Evolutionary conservation across 2,329 filamentous ascomycete species (phyloP).

Genomic region (Aschersonia sp.): DNA sequence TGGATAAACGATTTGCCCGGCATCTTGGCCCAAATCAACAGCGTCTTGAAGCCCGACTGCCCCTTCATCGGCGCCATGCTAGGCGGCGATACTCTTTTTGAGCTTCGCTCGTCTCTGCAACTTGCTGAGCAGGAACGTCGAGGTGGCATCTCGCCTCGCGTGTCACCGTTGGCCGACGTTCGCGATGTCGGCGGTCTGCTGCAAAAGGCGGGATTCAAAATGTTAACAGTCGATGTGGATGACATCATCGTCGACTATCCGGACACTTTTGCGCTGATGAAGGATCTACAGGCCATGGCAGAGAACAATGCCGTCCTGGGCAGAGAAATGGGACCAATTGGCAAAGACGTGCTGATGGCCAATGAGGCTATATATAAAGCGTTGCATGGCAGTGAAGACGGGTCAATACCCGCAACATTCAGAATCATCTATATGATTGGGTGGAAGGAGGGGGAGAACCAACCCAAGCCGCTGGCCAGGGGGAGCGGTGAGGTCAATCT

Average conservation of each 20-base stretch:
- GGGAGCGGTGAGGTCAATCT: conserved; percentile 80
- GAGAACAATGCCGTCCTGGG: conserved; percentile 81
- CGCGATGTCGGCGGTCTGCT: conserved; percentile 80
- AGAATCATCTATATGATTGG: conserved; percentile 97
- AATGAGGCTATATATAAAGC: conserved; percentile 78
- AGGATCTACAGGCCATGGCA: conserved; percentile 90
- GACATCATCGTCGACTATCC: conserved; percentile 95
- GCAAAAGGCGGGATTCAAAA: conserved; percentile 79
- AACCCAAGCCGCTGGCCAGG: conserved; percentile 65
- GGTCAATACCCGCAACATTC: conserved; percentile 75
- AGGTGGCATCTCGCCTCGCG: conserved; percentile 82
- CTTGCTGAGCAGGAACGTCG: conserved; percentile 79
- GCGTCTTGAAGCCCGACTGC: conserved; percentile 72
- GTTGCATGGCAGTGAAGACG: conserved; percentile 72
- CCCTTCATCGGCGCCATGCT: conserved; percentile 96
- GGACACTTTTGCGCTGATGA: conserved; percentile 78
- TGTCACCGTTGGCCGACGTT: conserved; percentile 85
- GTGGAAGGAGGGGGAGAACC: conserved; percentile 74
- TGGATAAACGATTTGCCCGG: conserved; percentile 96
- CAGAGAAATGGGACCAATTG: conserved; percentile 66
- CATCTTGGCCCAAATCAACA: conserved; percentile 71
- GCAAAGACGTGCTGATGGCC: conserved; percentile 72
- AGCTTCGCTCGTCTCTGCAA: conserved; percentile 85
- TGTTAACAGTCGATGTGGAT: conserved; percentile 92
- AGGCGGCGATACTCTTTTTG: conserved; percentile 84